Evolutionary conservation across 345 rosid species (phyloP).

Genomic region (Euphorbia tirucalli): DNA sequence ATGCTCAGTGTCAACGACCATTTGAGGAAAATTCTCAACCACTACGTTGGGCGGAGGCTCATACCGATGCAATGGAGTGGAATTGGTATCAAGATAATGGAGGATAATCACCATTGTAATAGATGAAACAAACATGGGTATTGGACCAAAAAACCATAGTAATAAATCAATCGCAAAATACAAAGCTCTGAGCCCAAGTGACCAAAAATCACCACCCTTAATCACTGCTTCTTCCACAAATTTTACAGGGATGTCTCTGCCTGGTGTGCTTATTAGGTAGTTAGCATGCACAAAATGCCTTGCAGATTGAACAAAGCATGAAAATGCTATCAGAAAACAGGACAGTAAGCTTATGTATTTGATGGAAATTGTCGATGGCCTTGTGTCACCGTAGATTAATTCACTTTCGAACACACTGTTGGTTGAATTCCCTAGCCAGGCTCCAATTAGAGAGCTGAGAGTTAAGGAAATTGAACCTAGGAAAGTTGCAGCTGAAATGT

Average conservation of each 20-base stretch:
- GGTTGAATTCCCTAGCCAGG: constrained; percentile 65
- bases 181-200: constrained; percentile 62
- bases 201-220: constrained; percentile 77
- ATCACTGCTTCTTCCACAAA: constrained; percentile 41
- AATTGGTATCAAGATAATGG: constrained; percentile 45
- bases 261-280: constrained; percentile 58
- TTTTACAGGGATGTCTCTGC: constrained; percentile 34
- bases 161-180: constrained; percentile 64
- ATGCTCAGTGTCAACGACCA: constrained; percentile 2
- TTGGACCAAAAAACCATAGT: constrained; percentile 82
- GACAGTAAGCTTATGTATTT: constrained; percentile 60
- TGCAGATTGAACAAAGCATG: constrained; percentile 67
- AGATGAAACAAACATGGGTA: constrained; percentile 66
- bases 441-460: constrained; percentile 73
- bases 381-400: constrained; percentile 58
- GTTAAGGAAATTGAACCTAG: constrained; percentile 58
- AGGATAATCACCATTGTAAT: constrained; percentile 44
- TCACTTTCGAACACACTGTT: constrained; percentile 36
- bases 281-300: constrained; percentile 63
- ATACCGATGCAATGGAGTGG: constrained; percentile 46
- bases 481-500: constrained; percentile 60
- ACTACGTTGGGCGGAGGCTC: constrained; percentile 27
- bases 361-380: constrained; percentile 49
- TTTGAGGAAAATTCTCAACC: constrained; percentile 17
- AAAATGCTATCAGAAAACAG: constrained; percentile 62